Evolutionary conservation across 805 yeast genomes (phyloP).

Genomic region (Diddensiella caesifluorescens): DNA sequence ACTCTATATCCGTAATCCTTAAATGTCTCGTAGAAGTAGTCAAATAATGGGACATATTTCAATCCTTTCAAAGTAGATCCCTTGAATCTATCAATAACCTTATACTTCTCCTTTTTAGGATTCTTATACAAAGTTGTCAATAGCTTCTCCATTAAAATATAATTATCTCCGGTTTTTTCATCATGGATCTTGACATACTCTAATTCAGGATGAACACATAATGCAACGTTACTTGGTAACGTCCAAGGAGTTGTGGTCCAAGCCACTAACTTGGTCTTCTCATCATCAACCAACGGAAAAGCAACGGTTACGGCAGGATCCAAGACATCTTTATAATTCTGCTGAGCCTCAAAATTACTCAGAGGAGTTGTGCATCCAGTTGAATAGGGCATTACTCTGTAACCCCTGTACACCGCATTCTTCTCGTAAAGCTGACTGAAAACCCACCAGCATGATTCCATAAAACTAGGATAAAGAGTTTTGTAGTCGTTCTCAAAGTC

Average conservation of each 20-base stretch:
- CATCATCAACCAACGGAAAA: constrained; percentile 75
- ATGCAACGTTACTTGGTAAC: constrained; percentile 85
- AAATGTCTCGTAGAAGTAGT: constrained; percentile 71
- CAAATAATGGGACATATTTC: constrained; percentile 78
- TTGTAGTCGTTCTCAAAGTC: constrained; percentile 98
- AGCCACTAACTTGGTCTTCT: constrained; percentile 79
- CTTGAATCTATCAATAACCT: constrained; percentile 69
- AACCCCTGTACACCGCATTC: constrained; percentile 88
- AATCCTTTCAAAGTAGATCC: constrained; percentile 78
- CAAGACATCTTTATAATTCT: constrained; percentile 92
- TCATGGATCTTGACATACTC: constrained; percentile 91
- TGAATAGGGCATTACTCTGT: constrained; percentile 97
- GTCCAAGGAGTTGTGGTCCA: constrained; percentile 99
- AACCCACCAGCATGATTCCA: constrained; percentile 99
- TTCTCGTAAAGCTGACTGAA: constrained; percentile 83
- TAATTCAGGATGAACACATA: constrained; percentile 85
- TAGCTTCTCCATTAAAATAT: constrained; percentile 78
- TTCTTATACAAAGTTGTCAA: constrained; percentile 85
- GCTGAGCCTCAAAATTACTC: constrained; percentile 97
- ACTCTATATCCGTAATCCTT: constrained; percentile 75
- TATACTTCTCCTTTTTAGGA: constrained; percentile 84
- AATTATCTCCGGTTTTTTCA: constrained; percentile 76
- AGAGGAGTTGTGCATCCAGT: constrained; percentile 96
- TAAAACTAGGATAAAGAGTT: constrained; percentile 89
- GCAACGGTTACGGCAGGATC: constrained; percentile 96